Percentiles rank a stretch among this genome's conserved stretches.
phyloP scores from a whole-genome alignment of 2,329 filamentous ascomycete genomes.

The Sphaerostilbella broomeana region DNA sequence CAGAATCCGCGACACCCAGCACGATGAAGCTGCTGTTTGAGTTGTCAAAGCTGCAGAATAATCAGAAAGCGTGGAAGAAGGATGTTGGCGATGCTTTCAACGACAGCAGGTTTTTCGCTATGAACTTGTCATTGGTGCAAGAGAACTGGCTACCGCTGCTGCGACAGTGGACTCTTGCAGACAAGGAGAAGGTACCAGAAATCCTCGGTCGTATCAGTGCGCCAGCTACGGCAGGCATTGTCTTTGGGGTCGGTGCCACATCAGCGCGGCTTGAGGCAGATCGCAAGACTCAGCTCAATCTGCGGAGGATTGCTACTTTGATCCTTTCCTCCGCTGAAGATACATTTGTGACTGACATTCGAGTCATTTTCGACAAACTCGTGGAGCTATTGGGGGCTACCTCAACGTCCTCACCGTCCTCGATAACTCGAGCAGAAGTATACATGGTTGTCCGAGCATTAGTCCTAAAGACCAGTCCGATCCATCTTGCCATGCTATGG shows the following conservation, averaged over 20 bases:
- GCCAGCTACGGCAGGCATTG: constrained; percentile 88
- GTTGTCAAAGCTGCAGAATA: constrained; percentile 68
- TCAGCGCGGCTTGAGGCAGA: constrained; percentile 93
- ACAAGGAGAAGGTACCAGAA: constrained; percentile 84
- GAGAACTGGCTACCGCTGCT: constrained; percentile 77
- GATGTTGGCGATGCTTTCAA: constrained; percentile 90
- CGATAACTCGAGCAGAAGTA: constrained; percentile 78
- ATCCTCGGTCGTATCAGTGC: constrained; percentile 70
- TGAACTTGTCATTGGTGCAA: constrained; percentile 57
- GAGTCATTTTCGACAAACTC: constrained; percentile 70
- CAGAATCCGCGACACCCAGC: constrained; percentile 69
- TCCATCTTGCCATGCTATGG: constrained; percentile 82
- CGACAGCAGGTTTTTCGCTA: constrained; percentile 78
- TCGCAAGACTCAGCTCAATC: constrained; percentile 81
- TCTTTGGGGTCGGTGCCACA: constrained; percentile 95
- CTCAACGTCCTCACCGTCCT: constrained; percentile 83
- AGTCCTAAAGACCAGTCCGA: constrained; percentile 67
- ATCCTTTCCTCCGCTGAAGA: constrained; percentile 72
- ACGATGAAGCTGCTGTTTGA: constrained; percentile 69
- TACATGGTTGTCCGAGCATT: constrained; percentile 83
- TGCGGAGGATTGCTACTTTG: constrained; percentile 74
- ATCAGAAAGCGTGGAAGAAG: constrained; percentile 87
- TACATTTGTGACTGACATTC: constrained; percentile 70
- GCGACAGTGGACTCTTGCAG: constrained; percentile 73
- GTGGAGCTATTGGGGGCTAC: constrained; percentile 82